Evolutionary conservation across 768 basidiomycete species (phyloP), one percentile per base, ranked within the genome.

Genomic region (Mycena galericulata): DNA sequence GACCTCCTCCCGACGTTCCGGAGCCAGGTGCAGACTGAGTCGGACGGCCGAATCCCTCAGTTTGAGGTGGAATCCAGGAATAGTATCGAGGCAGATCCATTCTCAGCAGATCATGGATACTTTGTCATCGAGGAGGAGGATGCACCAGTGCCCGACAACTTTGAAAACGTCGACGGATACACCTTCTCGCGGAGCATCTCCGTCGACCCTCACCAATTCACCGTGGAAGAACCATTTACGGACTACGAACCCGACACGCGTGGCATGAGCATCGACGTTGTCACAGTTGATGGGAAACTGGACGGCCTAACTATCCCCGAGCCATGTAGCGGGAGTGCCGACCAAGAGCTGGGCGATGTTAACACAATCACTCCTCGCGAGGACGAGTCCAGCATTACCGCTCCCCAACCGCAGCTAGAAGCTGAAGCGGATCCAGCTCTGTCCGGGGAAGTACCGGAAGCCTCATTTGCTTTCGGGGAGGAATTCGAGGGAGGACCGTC

Each of bases 191-290:
- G 63, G 20, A 51, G 55, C 55, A 36, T 57, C 34, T 68, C 70
- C 20, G 51, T 65, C 46, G 70, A 71, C 32, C 62, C 62, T 27
- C 69, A 62, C 18, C 58, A 56, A 30, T 71, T 64, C 43, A 46
- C 58, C 18, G 66, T 68, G 14, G 70, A 71, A 32, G 66, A 68
- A 26, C 4, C 62, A 12, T 34, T 47, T 27, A 65, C 56, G 22
- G 62, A 62, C 41, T 20, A 64, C 7, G 70, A 68, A n/a, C 41
- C 51, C 2, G 66, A 62, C 24, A 54, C 46, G 27, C 65, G 62
- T 22, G 62, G 12, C 22, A 59, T 51, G 62, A 65, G 66, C 34
- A 15, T 68, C 34, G 70, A 68, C 50, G 54, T 68, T 18, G 54
- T 58, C 47, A 49, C 62, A 20, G 55, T 65, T 34, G 70, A 67